A percentile compares a stretch with the other conserved stretches of the same genome.
Conservation (phyloP, 768 basidiomycete genomes). For the Cubamyces lactineus region DNA sequence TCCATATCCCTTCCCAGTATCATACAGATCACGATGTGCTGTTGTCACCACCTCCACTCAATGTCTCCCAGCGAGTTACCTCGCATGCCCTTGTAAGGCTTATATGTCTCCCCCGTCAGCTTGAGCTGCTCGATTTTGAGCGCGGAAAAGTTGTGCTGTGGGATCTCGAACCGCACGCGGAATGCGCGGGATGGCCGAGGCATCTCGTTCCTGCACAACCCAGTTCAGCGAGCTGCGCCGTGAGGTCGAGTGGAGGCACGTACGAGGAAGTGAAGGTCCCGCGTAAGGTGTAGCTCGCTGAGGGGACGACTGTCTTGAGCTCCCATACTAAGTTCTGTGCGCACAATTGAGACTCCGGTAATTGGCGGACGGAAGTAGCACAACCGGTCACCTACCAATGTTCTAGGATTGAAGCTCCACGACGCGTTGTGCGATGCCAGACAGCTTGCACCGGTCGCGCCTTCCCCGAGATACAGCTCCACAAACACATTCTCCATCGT, state of each 20-base stretch:
- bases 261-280: constrained; percentile 78
- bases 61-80: constrained; percentile 66
- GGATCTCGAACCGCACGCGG: constrained; percentile 70
- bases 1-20: neutral
- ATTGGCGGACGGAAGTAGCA: neutral
- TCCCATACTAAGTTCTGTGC: constrained; percentile 77
- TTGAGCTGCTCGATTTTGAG: constrained; percentile 87
- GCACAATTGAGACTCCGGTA: neutral
- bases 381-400: constrained; percentile 3
- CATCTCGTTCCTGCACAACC: constrained; percentile 38
- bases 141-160: constrained; percentile 71
- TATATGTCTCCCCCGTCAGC: constrained; percentile 78
- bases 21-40: neutral
- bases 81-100: constrained; percentile 91
- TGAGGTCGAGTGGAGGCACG: constrained; percentile 26
- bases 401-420: constrained; percentile 76
- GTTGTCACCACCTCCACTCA: constrained; percentile 54
- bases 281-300: constrained; percentile 70
- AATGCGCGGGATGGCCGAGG: constrained; percentile 77
- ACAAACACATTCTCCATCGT: constrained; percentile 73
- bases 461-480: constrained; percentile 76
- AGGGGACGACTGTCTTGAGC: constrained; percentile 63
- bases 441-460: constrained; percentile 74
- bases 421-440: constrained; percentile 67
- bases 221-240: too few relatives aligned